These are phyloP conservation scores for Kwoniella dejecticola DNA, from an alignment of 768 basidiomycete species.

Conservation along the genomic window DNA sequence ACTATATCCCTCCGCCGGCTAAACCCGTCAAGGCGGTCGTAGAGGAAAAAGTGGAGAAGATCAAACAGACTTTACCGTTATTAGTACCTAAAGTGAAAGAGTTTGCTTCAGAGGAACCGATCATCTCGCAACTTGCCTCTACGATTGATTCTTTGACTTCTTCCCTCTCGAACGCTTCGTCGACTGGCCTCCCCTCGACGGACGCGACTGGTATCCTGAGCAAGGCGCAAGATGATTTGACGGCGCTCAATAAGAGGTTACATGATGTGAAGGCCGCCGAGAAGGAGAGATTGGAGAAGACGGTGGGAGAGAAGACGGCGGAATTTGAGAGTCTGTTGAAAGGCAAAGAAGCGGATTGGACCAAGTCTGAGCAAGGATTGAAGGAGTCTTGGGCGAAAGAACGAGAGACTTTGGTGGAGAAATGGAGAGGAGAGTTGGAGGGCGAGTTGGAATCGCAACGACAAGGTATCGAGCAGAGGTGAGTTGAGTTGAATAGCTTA, in stretches of 20 bases:
- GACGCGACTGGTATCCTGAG: constrained; percentile 64
- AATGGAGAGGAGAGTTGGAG: constrained; percentile 83
- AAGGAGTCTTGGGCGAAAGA: constrained; percentile 78
- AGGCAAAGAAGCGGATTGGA: constrained; percentile 83
- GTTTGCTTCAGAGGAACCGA: constrained; percentile 75
- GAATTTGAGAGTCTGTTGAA: constrained; percentile 66
- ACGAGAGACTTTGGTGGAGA: constrained; percentile 67
- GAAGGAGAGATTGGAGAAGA: constrained; percentile 64
- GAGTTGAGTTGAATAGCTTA: constrained; percentile 5
- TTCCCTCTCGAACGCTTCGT: constrained; percentile 65
- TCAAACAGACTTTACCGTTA: constrained; percentile 65
- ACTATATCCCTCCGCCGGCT: constrained; percentile 58
- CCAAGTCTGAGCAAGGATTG: constrained; percentile 82
- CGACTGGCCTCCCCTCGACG: constrained; percentile 5
- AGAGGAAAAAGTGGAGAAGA: constrained; percentile 40
- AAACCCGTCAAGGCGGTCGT: constrained; percentile 18
- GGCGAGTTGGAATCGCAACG: constrained; percentile 83
- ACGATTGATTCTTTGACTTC: constrained; percentile 90
- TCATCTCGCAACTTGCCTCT: constrained; percentile 84
- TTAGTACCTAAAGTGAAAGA: constrained; percentile 78
- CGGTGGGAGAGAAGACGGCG: constrained; percentile 76
- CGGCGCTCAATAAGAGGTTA: constrained; percentile 72
- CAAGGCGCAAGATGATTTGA: constrained; percentile 77
- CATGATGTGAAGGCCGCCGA: constrained; percentile 80
- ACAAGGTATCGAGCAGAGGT: constrained; percentile 94